Percentiles rank a stretch among this genome's conserved stretches.
Conservation (phyloP, 179 eudicot genomes). For the Pouteria campechiana region DNA sequence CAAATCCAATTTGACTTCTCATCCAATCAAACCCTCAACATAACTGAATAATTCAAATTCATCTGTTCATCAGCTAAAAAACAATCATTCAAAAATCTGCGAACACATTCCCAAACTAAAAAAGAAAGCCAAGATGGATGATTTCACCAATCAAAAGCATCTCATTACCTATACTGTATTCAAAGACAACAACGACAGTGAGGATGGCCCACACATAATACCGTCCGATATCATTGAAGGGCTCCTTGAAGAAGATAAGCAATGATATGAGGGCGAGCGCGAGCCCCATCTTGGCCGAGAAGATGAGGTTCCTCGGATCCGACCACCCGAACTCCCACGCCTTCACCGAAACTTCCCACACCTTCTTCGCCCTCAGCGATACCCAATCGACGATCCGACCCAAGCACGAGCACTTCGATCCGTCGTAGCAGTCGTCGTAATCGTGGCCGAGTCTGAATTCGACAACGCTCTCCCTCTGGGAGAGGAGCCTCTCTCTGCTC, state of each 20-base stretch:
- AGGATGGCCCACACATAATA: conserved; percentile 48
- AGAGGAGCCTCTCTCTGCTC: conserved; percentile 11
- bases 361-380: conserved; percentile 3
- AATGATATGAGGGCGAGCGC: conserved; percentile 32
- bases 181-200: conserved; percentile 42
- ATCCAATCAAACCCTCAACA: neutral
- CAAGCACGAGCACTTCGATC: neutral
- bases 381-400: conserved; percentile 5
- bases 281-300: conserved; percentile 38
- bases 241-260: conserved; percentile 32
- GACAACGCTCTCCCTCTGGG: neutral
- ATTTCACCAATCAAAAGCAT: too few species aligned
- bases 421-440: neutral
- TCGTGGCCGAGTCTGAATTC: neutral
- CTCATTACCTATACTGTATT: conserved; percentile 41
- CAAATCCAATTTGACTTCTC: neutral
- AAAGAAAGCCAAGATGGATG: too few species aligned
- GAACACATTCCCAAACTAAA: neutral
- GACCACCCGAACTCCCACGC: conserved; percentile 30
- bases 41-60: neutral
- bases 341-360: conserved; percentile 7
- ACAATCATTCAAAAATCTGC: neutral
- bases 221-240: conserved; percentile 16
- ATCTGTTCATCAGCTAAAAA: neutral
- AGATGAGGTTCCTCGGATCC: conserved; percentile 38